Evolutionary conservation across 345 rosid species (phyloP), one percentile per base, ranked within the genome.

Genomic region (Eutrema japonicum): DNA sequence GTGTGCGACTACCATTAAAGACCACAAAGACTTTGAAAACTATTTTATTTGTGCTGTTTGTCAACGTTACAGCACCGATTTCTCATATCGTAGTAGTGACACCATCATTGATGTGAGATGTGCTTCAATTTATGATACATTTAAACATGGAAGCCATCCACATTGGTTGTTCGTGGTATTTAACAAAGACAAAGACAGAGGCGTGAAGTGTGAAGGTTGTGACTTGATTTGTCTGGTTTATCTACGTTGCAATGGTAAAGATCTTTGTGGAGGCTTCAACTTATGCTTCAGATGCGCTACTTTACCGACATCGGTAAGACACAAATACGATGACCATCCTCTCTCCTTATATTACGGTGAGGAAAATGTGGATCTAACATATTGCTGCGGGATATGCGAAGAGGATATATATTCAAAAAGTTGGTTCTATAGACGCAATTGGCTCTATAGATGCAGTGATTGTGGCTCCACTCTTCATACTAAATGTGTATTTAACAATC

Each of bases 261-360:
- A 52, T 52, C 0, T 3, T 40, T 67, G 61, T 67, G 60, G 49
- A 6, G 26, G 47, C 35, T 45, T 11, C 33, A 18, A 1, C 7
- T 30, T 70, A 47, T 56, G 73, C 2, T 70, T 70, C 65, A 8
- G n/a, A 40, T 67, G 71, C 8, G 50, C 30, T 13, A 52, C 50
- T 67, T 10, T 52, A 52, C 71, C 71, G 4, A 67, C 30, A 29
- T 9, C 7, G 2, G 1, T 40, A 29, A 52, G 50, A 52, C 60
- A 67, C 40, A 29, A 2, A 14, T 67, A 52, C 10, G 71, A 67
- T 40, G 60, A 66, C 4, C 71, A 66, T 40, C 71, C 38, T 50
- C 60, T 66, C 10, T 26, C 27, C 7, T 66, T 66, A 22, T 51
- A 36, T 29, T 66, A 40, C 0, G 29, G 50, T 52, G 49, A 38